phyloP scores from a whole-genome alignment of 352 stramenopile genomes.

The Aphanomyces stellatus region DNA sequence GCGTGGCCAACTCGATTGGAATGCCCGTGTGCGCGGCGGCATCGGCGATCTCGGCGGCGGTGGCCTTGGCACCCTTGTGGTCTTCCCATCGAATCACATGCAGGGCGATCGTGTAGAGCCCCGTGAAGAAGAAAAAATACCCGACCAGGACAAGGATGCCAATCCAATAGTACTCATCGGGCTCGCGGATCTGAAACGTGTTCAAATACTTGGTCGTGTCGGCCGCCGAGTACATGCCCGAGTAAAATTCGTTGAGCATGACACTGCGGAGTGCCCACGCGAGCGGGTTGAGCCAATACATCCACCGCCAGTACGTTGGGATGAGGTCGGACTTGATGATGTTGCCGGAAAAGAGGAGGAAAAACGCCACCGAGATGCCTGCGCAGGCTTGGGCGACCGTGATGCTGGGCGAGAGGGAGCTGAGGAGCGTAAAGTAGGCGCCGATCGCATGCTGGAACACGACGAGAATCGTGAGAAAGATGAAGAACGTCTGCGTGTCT shows the following conservation, averaged over 20 bases:
- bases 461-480: constrained; percentile 67
- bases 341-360: constrained; percentile 62
- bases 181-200: constrained; percentile 35
- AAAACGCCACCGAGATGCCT: constrained; percentile 46
- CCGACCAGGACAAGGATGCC: constrained; percentile 30
- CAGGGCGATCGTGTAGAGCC: constrained; percentile 32
- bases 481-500: constrained; percentile 57
- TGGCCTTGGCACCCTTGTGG: constrained; percentile 13
- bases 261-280: constrained; percentile 43
- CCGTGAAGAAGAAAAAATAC: constrained; percentile 43
- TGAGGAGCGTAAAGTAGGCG: constrained; percentile 55
- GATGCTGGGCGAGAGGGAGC: constrained; percentile 43
- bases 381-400: constrained; percentile 40
- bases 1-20: background rate
- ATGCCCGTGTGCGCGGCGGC: background rate
- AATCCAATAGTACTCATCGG: constrained; percentile 37
- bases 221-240: constrained; percentile 28
- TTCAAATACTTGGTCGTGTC: constrained; percentile 24
- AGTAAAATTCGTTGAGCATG: constrained; percentile 57
- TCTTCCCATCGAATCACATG: constrained; percentile 47
- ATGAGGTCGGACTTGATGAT: constrained; percentile 60
- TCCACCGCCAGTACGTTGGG: constrained; percentile 65
- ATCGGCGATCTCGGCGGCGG: background rate
- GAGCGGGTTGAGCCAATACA: constrained; percentile 67
- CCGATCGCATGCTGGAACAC: constrained; percentile 64